Evolutionary conservation across 768 basidiomycete species (phyloP), one percentile per base, ranked within the genome.

Genomic region (Strobilomyces dryophilus): DNA sequence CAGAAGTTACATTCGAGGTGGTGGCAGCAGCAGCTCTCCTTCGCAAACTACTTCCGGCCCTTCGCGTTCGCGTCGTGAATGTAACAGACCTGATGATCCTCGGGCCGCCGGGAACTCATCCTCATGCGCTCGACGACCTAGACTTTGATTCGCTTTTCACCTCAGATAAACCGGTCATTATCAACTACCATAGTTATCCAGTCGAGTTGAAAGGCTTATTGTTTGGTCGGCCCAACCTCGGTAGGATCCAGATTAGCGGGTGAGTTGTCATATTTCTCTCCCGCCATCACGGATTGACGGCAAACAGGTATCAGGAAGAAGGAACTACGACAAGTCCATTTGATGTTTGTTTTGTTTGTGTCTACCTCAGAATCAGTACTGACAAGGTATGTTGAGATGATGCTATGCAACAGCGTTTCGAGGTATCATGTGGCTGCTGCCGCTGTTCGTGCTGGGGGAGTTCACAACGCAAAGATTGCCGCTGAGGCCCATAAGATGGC

Each of bases 51-150:
- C 75, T 76, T n/a, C 84, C 89, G 3, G 77, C 78, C 9, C 78
- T 97, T 26, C 85, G 93, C 34, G 84, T 92, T 7, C 83, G 90
- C 18, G 88, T 95, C 52, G 83, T 95, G 52, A 95, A 95, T 59
- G 85, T 95, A 53, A 89, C 90, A 2, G 92, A 95, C 62, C 75
- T 95, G 43, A 87, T 97, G 82, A 85, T 94, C 52, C 79, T 97
- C 41, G 79, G 81, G 27, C 74, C 78, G 6, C 66, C 64, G 18
- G 88, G 86, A 49, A 70, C 76, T 11, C 91, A 94, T 64, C 91
- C 92, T 8, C 91, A 92, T 60, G 76, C 88, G 1, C 73, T 94
- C 53, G 74, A 67, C 58, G 71, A 78, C 26, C 78, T 74, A 2
- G 80, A 78, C 45, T 94, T 89, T 65, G 73, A 80, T 41, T 72